Evolutionary conservation across 73 alveolate species (phyloP).

Genomic region (Paramecium bursaria): DNA sequence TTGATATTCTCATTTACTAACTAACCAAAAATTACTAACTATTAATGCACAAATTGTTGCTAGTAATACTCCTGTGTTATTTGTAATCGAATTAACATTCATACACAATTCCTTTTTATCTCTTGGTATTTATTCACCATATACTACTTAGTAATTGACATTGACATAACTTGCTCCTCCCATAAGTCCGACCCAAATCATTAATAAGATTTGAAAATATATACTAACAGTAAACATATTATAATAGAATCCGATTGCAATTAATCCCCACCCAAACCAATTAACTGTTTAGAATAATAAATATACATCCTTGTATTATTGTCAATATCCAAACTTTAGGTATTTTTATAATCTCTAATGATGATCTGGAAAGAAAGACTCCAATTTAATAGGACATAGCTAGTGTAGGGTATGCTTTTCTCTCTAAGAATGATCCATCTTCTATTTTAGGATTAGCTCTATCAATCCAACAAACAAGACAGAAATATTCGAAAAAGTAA

Average conservation of each 20-base stretch:
- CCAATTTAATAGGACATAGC: conserved; percentile 25
- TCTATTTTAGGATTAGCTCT: conserved; percentile 66
- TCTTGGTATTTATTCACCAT: conserved; percentile 36
- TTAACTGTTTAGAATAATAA: neutral
- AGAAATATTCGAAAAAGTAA: conserved; percentile 82
- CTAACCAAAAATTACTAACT: neutral
- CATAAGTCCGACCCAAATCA: conserved; percentile 69
- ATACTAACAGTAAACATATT: neutral
- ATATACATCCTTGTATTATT: conserved; percentile 12
- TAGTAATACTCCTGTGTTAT: neutral
- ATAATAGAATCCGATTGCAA: conserved; percentile 16
- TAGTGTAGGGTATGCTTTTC: conserved; percentile 3
- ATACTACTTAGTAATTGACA: conserved; percentile 58
- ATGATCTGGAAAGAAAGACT: conserved; percentile 59
- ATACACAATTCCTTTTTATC: conserved; percentile 64
- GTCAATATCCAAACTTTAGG: conserved; percentile 44
- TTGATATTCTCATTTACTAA: too few relatives aligned
- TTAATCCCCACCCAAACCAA: conserved; percentile 25
- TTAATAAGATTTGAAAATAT: conserved; percentile 32
- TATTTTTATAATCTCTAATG: conserved; percentile 50
- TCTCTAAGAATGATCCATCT: neutral
- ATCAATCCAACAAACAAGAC: conserved; percentile 83
- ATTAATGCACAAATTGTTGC: neutral
- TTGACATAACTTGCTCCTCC: conserved; percentile 69
- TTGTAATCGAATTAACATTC: conserved; percentile 60